These are phyloP conservation scores for Blepharisma stoltei DNA, from an alignment of 73 alveolate species.

Conservation along the genomic window DNA sequence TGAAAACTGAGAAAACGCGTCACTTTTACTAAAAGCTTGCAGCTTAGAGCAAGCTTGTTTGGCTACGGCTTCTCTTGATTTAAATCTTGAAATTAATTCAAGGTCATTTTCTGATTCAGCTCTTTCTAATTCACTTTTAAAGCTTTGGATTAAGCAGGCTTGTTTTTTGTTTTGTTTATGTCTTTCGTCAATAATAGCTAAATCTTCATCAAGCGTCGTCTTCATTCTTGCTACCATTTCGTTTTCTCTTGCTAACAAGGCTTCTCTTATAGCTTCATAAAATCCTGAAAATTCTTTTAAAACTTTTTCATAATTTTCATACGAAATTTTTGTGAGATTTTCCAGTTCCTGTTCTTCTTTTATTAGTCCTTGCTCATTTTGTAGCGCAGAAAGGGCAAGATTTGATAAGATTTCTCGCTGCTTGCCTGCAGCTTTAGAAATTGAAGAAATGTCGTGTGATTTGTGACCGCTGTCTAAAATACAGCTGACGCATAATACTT, in stretches of 20 bases:
- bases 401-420: not conserved
- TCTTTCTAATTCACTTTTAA: conserved; percentile 9
- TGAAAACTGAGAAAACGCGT: conserved; percentile 20
- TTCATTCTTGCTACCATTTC: conserved; percentile 15
- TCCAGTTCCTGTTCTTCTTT: conserved; percentile 27
- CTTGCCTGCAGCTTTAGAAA: conserved; percentile 37
- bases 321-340: not conserved
- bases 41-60: conserved; percentile 22
- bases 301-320: conserved; percentile 14
- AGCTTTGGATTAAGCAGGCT: conserved; percentile 19
- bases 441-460: conserved; percentile 56
- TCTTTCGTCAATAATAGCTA: not conserved
- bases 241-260: not conserved
- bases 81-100: not conserved
- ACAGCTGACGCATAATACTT: conserved; percentile 71
- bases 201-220: not conserved
- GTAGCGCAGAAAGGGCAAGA: not conserved
- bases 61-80: not conserved
- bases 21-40: not conserved
- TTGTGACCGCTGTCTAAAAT: conserved; percentile 74
- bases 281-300: not conserved
- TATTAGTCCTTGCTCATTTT: not conserved
- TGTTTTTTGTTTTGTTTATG: not conserved
- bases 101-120: conserved; percentile 22
- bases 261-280: not conserved